Percentiles rank a stretch among this genome's conserved stretches.
These are phyloP conservation scores for Mycena crocata DNA, from an alignment of 768 basidiomycete genomes.

Conservation along the genomic window DNA sequence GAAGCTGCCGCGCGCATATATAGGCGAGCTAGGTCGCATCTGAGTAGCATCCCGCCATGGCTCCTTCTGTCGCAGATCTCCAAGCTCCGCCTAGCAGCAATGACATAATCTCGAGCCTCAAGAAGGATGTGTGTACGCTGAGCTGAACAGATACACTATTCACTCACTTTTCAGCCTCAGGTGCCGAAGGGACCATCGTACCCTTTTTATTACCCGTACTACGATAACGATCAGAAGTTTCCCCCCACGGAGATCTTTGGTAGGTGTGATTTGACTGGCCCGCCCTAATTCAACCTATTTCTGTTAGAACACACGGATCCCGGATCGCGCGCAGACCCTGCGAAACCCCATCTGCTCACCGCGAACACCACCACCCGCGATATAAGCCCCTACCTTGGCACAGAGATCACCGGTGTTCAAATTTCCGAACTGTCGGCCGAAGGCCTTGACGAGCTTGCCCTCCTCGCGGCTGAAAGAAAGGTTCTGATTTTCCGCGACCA, in stretches of 20 bases:
- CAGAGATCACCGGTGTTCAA: conserved; percentile 63
- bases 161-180: conserved; percentile 3
- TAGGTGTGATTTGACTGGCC: conserved; percentile 33
- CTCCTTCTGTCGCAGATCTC: conserved; percentile 46
- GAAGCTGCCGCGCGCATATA: not conserved
- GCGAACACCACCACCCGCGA: conserved; percentile 51
- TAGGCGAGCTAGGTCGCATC: no score
- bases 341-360: conserved; percentile 62
- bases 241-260: conserved; percentile 61
- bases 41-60: no score
- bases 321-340: conserved; percentile 59
- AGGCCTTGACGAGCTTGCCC: conserved; percentile 65
- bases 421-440: conserved; percentile 63
- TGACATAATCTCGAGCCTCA: conserved; percentile 24
- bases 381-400: conserved; percentile 64
- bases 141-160: not conserved
- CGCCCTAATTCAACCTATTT: not conserved
- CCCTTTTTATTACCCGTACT: conserved; percentile 62
- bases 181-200: conserved; percentile 55
- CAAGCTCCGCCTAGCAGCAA: conserved; percentile 15
- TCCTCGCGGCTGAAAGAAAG: conserved; percentile 64
- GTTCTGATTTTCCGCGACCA: conserved; percentile 69
- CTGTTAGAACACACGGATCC: conserved; percentile 48
- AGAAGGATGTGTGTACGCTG: conserved; percentile 25
- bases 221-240: conserved; percentile 61